These are phyloP conservation scores for Pseudocercospora cruenta DNA, from an alignment of 2,329 filamentous ascomycete genomes.

Conservation along the genomic window DNA sequence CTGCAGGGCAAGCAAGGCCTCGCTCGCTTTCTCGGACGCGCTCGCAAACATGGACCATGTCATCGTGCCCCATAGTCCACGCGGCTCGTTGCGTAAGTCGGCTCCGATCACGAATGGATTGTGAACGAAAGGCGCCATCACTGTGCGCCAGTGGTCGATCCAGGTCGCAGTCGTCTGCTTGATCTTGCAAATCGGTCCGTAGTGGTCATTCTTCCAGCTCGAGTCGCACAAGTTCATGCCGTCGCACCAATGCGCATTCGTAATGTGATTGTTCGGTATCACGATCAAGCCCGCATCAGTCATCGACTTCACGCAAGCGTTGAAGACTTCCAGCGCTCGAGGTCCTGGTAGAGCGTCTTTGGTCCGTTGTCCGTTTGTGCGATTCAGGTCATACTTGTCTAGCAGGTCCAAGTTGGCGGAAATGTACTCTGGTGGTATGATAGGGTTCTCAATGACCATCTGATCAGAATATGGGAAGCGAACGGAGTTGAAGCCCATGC, in stretches of 20 bases:
- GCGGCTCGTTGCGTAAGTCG: conserved; percentile 70
- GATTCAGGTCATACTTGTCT: conserved; percentile 27
- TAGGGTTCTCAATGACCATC: conserved; percentile 64
- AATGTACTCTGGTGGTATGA: conserved; percentile 56
- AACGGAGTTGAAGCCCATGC: conserved; percentile 71
- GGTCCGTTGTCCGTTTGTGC: conserved; percentile 12
- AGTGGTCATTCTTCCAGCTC: conserved; percentile 67
- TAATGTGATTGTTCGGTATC: conserved; percentile 73
- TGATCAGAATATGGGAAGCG: conserved; percentile 71
- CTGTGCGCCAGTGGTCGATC: conserved; percentile 66
- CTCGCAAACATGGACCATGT: conserved; percentile 66
- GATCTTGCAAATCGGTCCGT: conserved; percentile 63
- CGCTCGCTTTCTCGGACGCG: conserved; percentile 66
- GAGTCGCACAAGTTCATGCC: conserved; percentile 69
- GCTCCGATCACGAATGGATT: conserved; percentile 68
- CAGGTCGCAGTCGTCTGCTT: conserved; percentile 67
- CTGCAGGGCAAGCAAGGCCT: conserved; percentile 63
- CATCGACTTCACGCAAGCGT: conserved; percentile 60
- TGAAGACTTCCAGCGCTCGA: conserved; percentile 64
- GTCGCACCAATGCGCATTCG: conserved; percentile 69
- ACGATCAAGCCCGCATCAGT: conserved; percentile 67
- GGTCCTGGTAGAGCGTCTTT: conserved; percentile 41
- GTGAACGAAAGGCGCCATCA: conserved; percentile 63
- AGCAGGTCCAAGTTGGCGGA: conserved; percentile 64
- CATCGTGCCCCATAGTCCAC: conserved; percentile 71